A percentile compares a stretch with the other conserved stretches of the same genome.
Conservation (phyloP, 108 stramenopile genomes). For the Skeletonema potamos region DNA sequence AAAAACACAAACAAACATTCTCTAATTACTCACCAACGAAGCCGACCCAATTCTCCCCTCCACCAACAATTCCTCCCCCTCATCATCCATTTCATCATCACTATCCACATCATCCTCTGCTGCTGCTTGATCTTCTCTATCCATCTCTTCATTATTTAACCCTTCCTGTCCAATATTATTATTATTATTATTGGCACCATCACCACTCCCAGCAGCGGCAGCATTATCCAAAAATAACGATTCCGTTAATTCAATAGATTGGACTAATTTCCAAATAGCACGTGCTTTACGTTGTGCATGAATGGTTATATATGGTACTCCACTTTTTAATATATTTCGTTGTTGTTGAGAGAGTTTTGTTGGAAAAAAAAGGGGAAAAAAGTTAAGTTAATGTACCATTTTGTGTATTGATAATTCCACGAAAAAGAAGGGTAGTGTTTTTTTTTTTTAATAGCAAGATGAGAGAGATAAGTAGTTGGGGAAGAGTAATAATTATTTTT, state of each 20-base stretch:
- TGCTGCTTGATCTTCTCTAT: background rate
- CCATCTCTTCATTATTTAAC: conserved; percentile 20
- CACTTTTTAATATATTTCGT: conserved; percentile 15
- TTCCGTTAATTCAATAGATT: conserved; percentile 59
- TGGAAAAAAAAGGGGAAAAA: too few relatives aligned
- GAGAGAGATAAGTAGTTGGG: too few relatives aligned
- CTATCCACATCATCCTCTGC: background rate
- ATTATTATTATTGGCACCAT: conserved; percentile 37
- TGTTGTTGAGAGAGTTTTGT: too few relatives aligned
- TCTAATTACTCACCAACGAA: conserved; percentile 15
- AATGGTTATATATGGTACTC: conserved; percentile 73
- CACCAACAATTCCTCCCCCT: conserved; percentile 1
- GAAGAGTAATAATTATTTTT: background rate
- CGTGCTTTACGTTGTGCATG: conserved; percentile 67
- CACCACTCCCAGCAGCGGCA: conserved; percentile 15
- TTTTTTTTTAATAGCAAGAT: too few relatives aligned
- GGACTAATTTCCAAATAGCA: conserved; percentile 50
- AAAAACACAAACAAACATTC: background rate
- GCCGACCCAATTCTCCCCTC: background rate
- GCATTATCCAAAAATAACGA: conserved; percentile 42
- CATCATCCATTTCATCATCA: conserved; percentile 33
- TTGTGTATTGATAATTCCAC: too few relatives aligned
- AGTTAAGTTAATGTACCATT: too few relatives aligned
- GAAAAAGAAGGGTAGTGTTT: too few relatives aligned
- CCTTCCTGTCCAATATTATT: too few relatives aligned